phyloP scores from a whole-genome alignment of 2,329 filamentous ascomycete species.

The Hypoxylon rubiginosum region DNA sequence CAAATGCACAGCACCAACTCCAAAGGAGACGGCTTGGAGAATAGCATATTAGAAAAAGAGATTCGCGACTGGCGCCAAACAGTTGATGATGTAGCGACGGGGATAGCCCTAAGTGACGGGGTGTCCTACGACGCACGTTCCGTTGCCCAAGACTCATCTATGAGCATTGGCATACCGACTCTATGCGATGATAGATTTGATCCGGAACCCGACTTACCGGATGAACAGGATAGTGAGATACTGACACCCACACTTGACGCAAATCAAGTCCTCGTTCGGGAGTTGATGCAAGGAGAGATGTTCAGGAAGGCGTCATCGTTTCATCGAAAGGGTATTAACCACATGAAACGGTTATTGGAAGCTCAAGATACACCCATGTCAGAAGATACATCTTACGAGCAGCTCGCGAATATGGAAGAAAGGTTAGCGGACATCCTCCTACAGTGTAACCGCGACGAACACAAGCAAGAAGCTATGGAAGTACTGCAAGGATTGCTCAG shows the following conservation, averaged over 20 bases:
- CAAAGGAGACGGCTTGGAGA: conserved; percentile 32
- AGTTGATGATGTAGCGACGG: conserved; percentile 47
- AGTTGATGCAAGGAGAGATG: conserved; percentile 41
- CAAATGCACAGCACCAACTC: neutral
- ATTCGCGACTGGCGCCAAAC: conserved; percentile 47
- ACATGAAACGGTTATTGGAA: conserved; percentile 41
- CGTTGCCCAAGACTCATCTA: conserved; percentile 9
- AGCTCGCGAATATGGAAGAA: conserved; percentile 46
- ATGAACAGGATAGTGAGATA: conserved; percentile 42
- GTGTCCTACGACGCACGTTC: conserved; percentile 15
- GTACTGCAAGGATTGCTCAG: conserved; percentile 42
- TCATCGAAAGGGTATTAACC: conserved; percentile 45
- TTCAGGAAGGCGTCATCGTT: conserved; percentile 45
- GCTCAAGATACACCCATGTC: conserved; percentile 8
- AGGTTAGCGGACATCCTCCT: conserved; percentile 47
- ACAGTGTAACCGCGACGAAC: conserved; percentile 39
- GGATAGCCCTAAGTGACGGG: conserved; percentile 40
- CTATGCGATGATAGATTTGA: conserved; percentile 44
- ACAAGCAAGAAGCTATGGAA: conserved; percentile 39
- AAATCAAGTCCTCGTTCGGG: conserved; percentile 46
- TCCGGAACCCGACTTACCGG: conserved; percentile 44
- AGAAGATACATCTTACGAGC: conserved; percentile 27
- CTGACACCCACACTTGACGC: conserved; percentile 40
- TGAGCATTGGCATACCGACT: conserved; percentile 32
- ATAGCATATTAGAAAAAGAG: conserved; percentile 39